Evolutionary conservation across 78 protist genomes (phyloP).

Genomic region (Isochrysis galbana): DNA sequence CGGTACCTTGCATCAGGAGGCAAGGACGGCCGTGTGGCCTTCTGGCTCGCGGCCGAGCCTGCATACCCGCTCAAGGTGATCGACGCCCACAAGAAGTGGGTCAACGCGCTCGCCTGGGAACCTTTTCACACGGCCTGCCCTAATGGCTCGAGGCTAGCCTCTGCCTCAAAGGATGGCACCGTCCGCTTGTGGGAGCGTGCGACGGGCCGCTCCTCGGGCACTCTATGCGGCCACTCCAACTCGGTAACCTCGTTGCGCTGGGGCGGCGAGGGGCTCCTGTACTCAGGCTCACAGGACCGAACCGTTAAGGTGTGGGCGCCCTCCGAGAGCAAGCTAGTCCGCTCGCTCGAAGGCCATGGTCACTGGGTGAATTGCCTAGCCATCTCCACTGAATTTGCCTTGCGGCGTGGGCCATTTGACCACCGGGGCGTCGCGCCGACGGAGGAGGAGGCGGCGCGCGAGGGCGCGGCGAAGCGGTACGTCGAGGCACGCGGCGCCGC

Average conservation of each 20-base stretch:
- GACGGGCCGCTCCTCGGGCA: slow-evolving; percentile 17
- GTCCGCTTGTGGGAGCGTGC: not conserved
- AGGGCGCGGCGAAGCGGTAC: slow-evolving; percentile 46
- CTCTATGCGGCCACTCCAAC: slow-evolving; percentile 84
- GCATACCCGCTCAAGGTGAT: not conserved
- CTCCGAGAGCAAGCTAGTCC: slow-evolving; percentile 46
- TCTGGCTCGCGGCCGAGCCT: slow-evolving; percentile 68
- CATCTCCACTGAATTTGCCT: slow-evolving; percentile 70
- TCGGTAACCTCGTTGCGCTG: slow-evolving; percentile 89
- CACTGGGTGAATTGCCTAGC: slow-evolving; percentile 98
- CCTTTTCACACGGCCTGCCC: not conserved
- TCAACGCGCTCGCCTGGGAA: slow-evolving; percentile 1
- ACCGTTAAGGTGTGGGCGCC: slow-evolving; percentile 79
- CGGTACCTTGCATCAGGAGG: slow-evolving; percentile 85
- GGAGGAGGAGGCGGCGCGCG: not conserved
- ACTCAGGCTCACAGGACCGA: slow-evolving; percentile 91
- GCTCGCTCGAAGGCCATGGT: slow-evolving; percentile 91
- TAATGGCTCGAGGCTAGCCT: not conserved
- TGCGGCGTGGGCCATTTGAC: not conserved
- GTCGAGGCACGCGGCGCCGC: slow-evolving; percentile 56
- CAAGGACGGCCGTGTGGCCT: slow-evolving; percentile 68
- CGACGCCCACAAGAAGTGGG: not conserved
- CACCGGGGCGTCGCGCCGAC: not conserved
- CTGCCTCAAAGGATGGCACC: not conserved
- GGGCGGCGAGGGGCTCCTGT: slow-evolving; percentile 94